Evolutionary conservation across 768 basidiomycete genomes (phyloP).

Genomic region (Hortiboletus campestris): DNA sequence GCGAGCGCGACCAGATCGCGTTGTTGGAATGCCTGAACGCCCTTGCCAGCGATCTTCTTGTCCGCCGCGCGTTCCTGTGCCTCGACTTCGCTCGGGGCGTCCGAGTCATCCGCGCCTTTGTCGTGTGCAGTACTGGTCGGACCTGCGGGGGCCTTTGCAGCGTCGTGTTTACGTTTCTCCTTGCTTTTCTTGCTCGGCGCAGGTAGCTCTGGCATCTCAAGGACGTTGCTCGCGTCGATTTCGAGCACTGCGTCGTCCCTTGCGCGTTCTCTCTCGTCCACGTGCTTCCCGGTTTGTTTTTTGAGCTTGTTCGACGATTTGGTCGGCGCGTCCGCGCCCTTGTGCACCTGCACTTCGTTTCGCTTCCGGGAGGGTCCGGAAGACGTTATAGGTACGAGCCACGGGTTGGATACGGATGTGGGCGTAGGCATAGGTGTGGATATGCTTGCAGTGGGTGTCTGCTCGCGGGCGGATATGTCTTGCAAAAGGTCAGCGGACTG

Average conservation of each 20-base stretch:
- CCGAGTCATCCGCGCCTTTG: constrained; percentile 43
- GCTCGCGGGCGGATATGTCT: constrained; percentile 21
- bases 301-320: constrained; percentile 76
- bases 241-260: constrained; percentile 79
- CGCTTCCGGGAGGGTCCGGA: constrained; percentile 61
- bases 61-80: constrained; percentile 57
- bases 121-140: neutral
- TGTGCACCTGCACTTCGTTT: constrained; percentile 71
- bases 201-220: constrained; percentile 17
- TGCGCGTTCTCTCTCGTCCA: constrained; percentile 55
- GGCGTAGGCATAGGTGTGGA: constrained; percentile 17
- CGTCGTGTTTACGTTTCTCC: constrained; percentile 12
- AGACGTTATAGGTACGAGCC: constrained; percentile 54
- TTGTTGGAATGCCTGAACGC: constrained; percentile 76
- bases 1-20: constrained; percentile 90
- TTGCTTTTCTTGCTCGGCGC: constrained; percentile 12
- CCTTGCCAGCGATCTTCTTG: constrained; percentile 41
- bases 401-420: constrained; percentile 60
- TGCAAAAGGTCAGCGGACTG: constrained; percentile 55
- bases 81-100: constrained; percentile 64
- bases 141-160: constrained; percentile 6
- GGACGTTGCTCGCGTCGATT: constrained; percentile 44
- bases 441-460: constrained; percentile 8
- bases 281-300: constrained; percentile 57
- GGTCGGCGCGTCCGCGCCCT: constrained; percentile 54